phyloP scores from a whole-genome alignment of 345 rosid species.

The Moricandia arvensis region DNA sequence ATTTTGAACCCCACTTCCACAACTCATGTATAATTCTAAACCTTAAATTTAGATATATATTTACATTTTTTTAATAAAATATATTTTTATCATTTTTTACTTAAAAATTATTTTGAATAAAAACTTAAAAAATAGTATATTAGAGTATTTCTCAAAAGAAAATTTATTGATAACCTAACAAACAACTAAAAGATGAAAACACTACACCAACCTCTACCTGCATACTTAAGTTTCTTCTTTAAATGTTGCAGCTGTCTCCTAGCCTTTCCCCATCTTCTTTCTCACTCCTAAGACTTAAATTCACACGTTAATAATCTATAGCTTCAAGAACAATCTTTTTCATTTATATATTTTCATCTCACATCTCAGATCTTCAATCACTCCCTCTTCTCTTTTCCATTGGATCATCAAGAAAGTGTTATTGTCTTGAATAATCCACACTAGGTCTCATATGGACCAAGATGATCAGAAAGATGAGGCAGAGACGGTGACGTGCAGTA shows the following conservation, averaged over 20 bases:
- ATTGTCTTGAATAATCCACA: neutral
- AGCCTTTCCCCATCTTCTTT: conserved; percentile 30
- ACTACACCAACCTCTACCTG: conserved; percentile 42
- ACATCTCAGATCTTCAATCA: conserved; percentile 21
- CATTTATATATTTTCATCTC: conserved; percentile 17
- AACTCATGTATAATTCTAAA: no score
- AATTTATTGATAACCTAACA: conserved; percentile 51
- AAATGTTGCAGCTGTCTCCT: conserved; percentile 37
- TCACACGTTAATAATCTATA: conserved; percentile 25
- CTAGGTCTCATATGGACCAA: conserved; percentile 26
- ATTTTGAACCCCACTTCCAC: no score
- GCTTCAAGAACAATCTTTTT: neutral
- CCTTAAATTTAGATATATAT: no score
- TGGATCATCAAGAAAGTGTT: neutral
- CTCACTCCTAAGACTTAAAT: neutral
- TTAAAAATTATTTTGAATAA: no score
- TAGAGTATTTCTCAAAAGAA: no score
- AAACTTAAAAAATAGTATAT: no score
- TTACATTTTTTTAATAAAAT: no score
- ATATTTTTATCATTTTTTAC: no score
- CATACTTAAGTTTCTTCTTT: conserved; percentile 37
- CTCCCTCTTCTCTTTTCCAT: neutral
- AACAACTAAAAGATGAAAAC: conserved; percentile 36
- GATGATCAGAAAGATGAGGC: conserved; percentile 1
- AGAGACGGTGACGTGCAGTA: conserved; percentile 11